Conservation (phyloP, 2,329 filamentous ascomycete species). For the Camillea tinctor region DNA sequence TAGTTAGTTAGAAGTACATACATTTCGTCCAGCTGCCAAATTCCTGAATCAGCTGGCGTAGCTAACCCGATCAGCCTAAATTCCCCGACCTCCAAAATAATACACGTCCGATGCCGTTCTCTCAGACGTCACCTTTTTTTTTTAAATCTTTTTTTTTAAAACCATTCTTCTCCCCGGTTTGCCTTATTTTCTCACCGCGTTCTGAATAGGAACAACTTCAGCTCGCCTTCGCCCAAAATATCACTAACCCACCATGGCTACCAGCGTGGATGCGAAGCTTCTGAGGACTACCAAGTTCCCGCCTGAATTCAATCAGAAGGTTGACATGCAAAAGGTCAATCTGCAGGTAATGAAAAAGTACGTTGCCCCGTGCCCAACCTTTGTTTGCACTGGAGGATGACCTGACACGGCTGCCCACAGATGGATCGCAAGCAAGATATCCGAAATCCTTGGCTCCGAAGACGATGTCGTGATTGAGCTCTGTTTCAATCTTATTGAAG, state of each 20-base stretch:
- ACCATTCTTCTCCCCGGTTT: conserved; percentile 3
- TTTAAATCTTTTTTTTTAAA: conserved; percentile 1
- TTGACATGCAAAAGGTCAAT: conserved; percentile 97
- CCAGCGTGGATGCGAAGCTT: conserved; percentile 84
- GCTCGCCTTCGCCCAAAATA: neutral
- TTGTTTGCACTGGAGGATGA: neutral
- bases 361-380: conserved; percentile 32
- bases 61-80: conserved; percentile 10
- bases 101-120: conserved; percentile 2
- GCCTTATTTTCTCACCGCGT: neutral
- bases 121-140: conserved; percentile 27
- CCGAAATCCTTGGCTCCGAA: conserved; percentile 83
- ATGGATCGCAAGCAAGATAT: conserved; percentile 90
- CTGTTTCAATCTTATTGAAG: conserved; percentile 68
- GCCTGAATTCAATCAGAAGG: conserved; percentile 88
- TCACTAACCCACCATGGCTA: conserved; percentile 58
- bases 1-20: conserved; percentile 2
- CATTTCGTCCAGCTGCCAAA: conserved; percentile 2
- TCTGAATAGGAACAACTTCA: neutral
- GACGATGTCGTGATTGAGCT: conserved; percentile 96
- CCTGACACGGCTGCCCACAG: conserved; percentile 44
- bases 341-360: conserved; percentile 97
- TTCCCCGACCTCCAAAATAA: conserved; percentile 2
- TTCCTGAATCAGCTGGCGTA: neutral
- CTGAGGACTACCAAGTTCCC: conserved; percentile 92